Base-by-base conservation (phyloP, 2,329 filamentous ascomycete species). In the Calonectria fujianensis region DNA sequence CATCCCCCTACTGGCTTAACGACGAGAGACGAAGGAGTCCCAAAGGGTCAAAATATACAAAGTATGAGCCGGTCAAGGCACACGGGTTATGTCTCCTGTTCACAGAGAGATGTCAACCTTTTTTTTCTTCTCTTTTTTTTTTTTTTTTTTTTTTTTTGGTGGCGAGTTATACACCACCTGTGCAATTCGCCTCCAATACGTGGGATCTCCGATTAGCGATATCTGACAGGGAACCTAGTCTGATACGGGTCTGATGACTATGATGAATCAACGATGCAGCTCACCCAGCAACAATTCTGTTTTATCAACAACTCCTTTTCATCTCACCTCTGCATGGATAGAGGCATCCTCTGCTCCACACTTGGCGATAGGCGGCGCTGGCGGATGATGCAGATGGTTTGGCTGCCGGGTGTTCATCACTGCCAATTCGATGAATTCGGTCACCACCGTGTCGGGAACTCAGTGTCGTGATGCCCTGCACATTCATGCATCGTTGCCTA, bases 131-230 rank as follows among this genome's bases (percentile, higher is more conserved):
- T 13, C 14, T 9, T 4, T 39, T 29, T 16, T 5, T 63, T 41
- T 63, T 63, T 29, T 41, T 63, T 29, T 41, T 20, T 18, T 59
- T 59, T 59, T 37, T 24, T 24, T 14, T 2, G 8, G 18, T 20
- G 24, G 37, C 10, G n/a, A 63, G n/a, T 39, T 39, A 7, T 39
- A 27, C 57, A 24, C 9, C 37, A 63, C 27, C 31, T 63, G 37
- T 41, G 24, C 37, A 41, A 41, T 63, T 27, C 41, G 29, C 57
- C 35, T 29, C 6, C 35, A 41, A 31, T 13, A 18, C 18, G 35
- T 37, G 41, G 68, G 68, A 48, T 64, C 52, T 51, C 24, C 66
- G 70, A 72, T 68, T 63, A 63, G 70, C 70, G 70, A 72, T 67
- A 39, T 71, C 50, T 31, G 27, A 50, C 51, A 66, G 51, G 63